Conservation (phyloP, 306 rosid genomes). For the Aeschynomene evenia region DNA sequence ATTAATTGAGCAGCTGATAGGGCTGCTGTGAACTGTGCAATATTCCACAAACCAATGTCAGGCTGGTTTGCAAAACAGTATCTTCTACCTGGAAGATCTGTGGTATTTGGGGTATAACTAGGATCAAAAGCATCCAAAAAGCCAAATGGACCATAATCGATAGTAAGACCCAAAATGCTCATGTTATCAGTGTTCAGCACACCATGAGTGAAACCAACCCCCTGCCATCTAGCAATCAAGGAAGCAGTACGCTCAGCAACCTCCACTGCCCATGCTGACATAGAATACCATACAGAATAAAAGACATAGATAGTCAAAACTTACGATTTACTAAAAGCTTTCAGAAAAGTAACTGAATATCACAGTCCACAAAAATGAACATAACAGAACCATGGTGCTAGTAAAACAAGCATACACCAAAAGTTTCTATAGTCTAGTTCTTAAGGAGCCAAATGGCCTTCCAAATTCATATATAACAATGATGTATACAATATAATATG, state of each 20-base stretch:
- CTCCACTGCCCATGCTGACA: constrained; percentile 91
- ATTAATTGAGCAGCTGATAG: constrained; percentile 73
- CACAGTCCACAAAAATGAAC: neutral
- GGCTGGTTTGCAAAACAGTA: constrained; percentile 99
- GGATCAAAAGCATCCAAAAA: constrained; percentile 99
- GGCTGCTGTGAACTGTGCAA: constrained; percentile 75
- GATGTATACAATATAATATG: neutral
- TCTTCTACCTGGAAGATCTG: constrained; percentile 98
- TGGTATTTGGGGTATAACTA: constrained; percentile 88
- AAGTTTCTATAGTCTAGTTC: neutral
- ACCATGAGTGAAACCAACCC: constrained; percentile 98
- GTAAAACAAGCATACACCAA: neutral
- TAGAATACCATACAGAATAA: constrained; percentile 20
- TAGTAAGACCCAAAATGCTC: constrained; percentile 98
- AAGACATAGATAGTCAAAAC: constrained; percentile 13
- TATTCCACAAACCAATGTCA: constrained; percentile 94
- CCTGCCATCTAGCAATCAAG: constrained; percentile 94
- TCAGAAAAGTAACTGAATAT: neutral
- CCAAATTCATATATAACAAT: neutral
- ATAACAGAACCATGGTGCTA: neutral
- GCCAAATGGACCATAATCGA: constrained; percentile 98
- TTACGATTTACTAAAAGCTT: neutral
- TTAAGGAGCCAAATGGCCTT: neutral
- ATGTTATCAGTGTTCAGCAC: constrained; percentile 98
- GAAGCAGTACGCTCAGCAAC: constrained; percentile 94